Conservation (phyloP, 306 rosid genomes). For the Prunus campanulata region DNA sequence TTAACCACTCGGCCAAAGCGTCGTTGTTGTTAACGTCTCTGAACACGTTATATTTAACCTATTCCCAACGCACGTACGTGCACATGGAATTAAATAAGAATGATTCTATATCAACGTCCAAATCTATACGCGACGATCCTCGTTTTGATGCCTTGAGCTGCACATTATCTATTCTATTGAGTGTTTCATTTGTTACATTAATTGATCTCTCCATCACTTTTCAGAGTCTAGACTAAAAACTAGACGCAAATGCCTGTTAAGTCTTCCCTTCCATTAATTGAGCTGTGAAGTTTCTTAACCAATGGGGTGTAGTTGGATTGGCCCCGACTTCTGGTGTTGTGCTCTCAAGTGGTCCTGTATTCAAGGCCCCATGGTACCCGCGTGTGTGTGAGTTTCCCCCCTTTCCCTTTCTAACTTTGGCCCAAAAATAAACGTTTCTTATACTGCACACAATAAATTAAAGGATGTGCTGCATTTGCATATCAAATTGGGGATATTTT, state of each 20-base stretch:
- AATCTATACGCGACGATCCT: no score
- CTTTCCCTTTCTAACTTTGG: no score
- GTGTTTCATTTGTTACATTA: not conserved
- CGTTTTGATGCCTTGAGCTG: not conserved
- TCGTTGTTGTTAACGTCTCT: rapidly evolving
- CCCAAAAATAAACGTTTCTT: no score
- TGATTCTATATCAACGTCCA: no score
- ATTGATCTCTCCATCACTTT: not conserved
- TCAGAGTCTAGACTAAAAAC: not conserved
- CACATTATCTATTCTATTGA: not conserved
- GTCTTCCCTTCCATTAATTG: not conserved
- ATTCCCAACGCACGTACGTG: rapidly evolving
- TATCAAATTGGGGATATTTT: not conserved
- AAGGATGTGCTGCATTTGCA: not conserved
- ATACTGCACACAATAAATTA: not conserved
- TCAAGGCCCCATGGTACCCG: no score
- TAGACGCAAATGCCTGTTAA: not conserved
- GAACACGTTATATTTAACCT: rapidly evolving
- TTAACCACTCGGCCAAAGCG: constrained; percentile 41
- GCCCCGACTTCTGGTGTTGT: no score
- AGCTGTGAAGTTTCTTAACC: not conserved
- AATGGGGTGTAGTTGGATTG: no score
- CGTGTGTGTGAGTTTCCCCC: no score
- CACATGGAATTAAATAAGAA: not conserved
- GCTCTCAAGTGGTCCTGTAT: no score